Conservation (phyloP, 2,329 filamentous ascomycete genomes). For the Fusarium albosuccineum region DNA sequence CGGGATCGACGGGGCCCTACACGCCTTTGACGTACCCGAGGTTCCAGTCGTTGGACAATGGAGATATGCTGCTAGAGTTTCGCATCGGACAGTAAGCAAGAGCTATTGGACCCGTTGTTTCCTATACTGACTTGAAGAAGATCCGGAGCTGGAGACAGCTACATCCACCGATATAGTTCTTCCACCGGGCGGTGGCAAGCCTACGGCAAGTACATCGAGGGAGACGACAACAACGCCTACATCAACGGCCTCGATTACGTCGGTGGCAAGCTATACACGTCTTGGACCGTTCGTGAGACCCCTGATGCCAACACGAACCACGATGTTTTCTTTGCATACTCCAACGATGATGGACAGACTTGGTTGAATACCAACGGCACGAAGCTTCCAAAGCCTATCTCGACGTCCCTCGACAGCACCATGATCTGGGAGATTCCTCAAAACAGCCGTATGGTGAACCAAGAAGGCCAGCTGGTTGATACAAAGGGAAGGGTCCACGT, state of each 20-base stretch:
- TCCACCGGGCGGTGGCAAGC: slow-evolving; percentile 32
- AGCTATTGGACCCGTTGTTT: accelerated
- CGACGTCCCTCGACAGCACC: slow-evolving; percentile 22
- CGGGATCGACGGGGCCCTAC: slow-evolving; percentile 23
- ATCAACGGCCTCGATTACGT: slow-evolving; percentile 32
- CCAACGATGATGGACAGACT: slow-evolving; percentile 30
- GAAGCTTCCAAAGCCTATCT: slow-evolving; percentile 18
- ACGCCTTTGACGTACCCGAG: slow-evolving; percentile 31
- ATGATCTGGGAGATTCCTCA: slow-evolving; percentile 32
- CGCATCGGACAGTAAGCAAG: slow-evolving; percentile 32
- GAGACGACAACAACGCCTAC: slow-evolving; percentile 36
- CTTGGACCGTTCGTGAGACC: slow-evolving; percentile 34
- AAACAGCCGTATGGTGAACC: slow-evolving; percentile 36
- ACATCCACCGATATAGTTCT: slow-evolving; percentile 37
- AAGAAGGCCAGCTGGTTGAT: slow-evolving; percentile 31
- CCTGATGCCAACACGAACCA: slow-evolving; percentile 35
- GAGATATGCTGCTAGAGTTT: slow-evolving; percentile 28
- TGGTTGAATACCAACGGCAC: slow-evolving; percentile 32
- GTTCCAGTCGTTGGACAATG: slow-evolving; percentile 23
- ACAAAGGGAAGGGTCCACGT: slow-evolving; percentile 27
- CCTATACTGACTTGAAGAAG: neutral
- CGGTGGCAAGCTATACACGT: slow-evolving; percentile 31
- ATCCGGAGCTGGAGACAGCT: slow-evolving; percentile 32
- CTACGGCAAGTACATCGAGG: slow-evolving; percentile 32
- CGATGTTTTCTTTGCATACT: slow-evolving; percentile 36